Evolutionary conservation across 805 yeast genomes (phyloP), one percentile per base, ranked within the genome.

Genomic region (Metschnikowia baotianmanensis): DNA sequence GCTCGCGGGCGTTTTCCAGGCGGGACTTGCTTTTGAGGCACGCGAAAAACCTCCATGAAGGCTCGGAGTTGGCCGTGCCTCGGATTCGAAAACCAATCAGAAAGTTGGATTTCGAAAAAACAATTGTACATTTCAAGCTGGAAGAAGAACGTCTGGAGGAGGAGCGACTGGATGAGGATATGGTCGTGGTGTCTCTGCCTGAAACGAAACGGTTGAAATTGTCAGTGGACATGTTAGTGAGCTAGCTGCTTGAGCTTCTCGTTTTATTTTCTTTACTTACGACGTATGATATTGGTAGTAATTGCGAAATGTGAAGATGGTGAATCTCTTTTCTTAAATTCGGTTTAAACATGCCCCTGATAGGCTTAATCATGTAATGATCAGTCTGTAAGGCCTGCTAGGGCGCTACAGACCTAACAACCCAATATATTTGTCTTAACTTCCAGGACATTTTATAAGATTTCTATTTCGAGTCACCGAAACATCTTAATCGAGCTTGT

Each of bases 21-120:
- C 48, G 75, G 39, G 75, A 69, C 50, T 61, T 69, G 43, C 58
- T 69, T 26, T 55, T 69, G 36, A 51, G 75, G 36, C 75, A 69
- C 47, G 75, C 75, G 12, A 69, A 69, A 45, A 69, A 69, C 48
- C 57, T 69, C 35, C 75, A 69, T 40, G 59, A 65, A 42, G 75
- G 75, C 11, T 59, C 64, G 40, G 75, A 69, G 48, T 41, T 59
- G 47, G 71, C 74, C 9, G 70, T 69, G n/a, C 59, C 64, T 38
- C 58, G 75, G 34, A 65, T 69, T 29, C 54, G 75, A 32, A 68
- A 67, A 50, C 64, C 58, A 60, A 58, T 58, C 43, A 62, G 62
- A 46, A 56, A 47, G 34, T 18, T 36, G 22, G 23, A 18, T 4
- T 38, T 25, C 10, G 48, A 35, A 11, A 39, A 30, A 10, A 29